Evolutionary conservation across 106 monocot genomes (phyloP), one percentile per base, ranked within the genome.

Genomic region (Apostasia shenzhenica): DNA sequence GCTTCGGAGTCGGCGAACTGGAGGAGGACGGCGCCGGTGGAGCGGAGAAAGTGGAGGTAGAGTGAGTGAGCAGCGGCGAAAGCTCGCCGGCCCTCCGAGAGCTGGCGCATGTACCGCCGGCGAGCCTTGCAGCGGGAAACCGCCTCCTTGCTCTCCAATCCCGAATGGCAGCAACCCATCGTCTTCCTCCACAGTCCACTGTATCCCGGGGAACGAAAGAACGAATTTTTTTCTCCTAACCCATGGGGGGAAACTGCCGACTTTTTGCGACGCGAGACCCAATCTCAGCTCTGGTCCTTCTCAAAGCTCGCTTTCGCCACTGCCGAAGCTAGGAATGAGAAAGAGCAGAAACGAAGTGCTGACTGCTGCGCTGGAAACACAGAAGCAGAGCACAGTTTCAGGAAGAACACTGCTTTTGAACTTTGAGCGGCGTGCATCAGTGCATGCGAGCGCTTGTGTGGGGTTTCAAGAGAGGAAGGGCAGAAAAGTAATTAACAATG

Each of bases 151-250:
- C 72, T 79, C 73, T 89, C 82, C 57, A 92, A 14, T 66, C 74
- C 75, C 41, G 95, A 97, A 14, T 81, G 80, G 78, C 82, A 89
- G 45, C 86, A 84, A 42, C 95, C 95, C 95, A 97, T 97, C 9
- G 56, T 59, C 48, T 47, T 50, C 48, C 53, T 57, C 14, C 73
- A 11, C 63, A 26, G 26, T 26, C 26, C 26, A 26, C 26, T 26
- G 26, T 26, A 26, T 26, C 26, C 26, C 26, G 26, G 26, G 26
- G 26, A 26, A 26, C 26, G 26, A 26, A 26, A 26, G 26, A 26
- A 26, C 26, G 26, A 26, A 26, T 26, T 26, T 26, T 26, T 26
- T 26, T 26, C 26, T 26, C 26, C 26, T 26, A 26, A 26, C 26
- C 26, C 26, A 26, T 26, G 26, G 26, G 26, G 26, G 26, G 26